phyloP scores from a whole-genome alignment of 1,284 basidiomycete species.

The Fistulinella cinereoalba region DNA sequence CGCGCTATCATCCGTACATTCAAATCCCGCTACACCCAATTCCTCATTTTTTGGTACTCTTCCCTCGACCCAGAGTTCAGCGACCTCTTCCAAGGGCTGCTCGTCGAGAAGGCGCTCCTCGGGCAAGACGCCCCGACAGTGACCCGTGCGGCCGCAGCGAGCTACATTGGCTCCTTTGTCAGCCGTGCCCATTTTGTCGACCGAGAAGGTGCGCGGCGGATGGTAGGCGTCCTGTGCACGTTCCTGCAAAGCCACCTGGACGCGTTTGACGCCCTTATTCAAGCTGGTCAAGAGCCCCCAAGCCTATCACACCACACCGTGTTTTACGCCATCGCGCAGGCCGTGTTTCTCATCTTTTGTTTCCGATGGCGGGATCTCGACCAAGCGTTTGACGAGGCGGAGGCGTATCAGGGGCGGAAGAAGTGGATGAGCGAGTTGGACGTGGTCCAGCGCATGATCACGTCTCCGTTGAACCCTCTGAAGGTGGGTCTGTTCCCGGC shows the following conservation, averaged over 20 bases:
- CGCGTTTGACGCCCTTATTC: conserved; percentile 56
- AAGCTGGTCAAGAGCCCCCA: conserved; percentile 36
- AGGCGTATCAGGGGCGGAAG: conserved; percentile 42
- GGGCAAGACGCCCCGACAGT: conserved; percentile 57
- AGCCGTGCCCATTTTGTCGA: conserved; percentile 89
- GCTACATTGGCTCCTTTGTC: conserved; percentile 91
- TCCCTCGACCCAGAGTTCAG: conserved; percentile 88
- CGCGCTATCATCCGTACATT: conserved; percentile 92
- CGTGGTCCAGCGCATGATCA: conserved; percentile 79
- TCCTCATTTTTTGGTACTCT: conserved; percentile 93
- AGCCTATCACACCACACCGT: conserved; percentile 61
- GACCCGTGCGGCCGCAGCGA: conserved; percentile 85
- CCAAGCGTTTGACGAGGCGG: conserved; percentile 54
- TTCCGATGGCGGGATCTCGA: conserved; percentile 93
- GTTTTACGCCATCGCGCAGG: conserved; percentile 93
- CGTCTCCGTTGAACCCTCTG: conserved; percentile 86
- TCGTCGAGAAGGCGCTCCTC: conserved; percentile 86
- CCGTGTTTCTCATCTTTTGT: conserved; percentile 96
- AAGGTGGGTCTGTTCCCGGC: conserved; percentile 49
- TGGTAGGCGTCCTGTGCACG: conserved; percentile 81
- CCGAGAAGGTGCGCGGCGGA: conserved; percentile 69
- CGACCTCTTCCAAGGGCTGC: conserved; percentile 90
- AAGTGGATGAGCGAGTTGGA: conserved; percentile 87
- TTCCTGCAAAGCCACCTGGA: conserved; percentile 80
- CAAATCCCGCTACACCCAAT: conserved; percentile 96